Conservation (phyloP, 23 red algal genomes). For the Agarophyton chilense region DNA sequence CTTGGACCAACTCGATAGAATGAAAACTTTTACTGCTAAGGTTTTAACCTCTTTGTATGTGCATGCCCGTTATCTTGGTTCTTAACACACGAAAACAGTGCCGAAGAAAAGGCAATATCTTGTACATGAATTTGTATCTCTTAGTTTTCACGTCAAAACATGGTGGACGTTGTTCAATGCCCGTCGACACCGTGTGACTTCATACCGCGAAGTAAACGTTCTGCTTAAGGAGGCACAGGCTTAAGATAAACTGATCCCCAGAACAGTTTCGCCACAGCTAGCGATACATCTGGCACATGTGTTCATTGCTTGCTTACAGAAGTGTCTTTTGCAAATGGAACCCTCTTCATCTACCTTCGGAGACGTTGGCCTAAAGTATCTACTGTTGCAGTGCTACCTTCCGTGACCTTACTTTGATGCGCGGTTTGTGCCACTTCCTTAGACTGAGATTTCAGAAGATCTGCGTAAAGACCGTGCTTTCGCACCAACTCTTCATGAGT, state of each 20-base stretch:
- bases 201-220: too few relatives aligned
- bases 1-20: too few relatives aligned
- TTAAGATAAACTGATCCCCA: too few relatives aligned
- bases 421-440: not conserved
- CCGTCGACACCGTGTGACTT: too few relatives aligned
- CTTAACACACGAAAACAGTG: slow-evolving; percentile 14
- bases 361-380: not conserved
- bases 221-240: too few relatives aligned
- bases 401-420: not conserved
- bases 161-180: too few relatives aligned
- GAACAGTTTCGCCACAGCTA: not conserved
- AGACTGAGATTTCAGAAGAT: not conserved
- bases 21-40: not conserved
- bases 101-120: not conserved
- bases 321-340: not conserved
- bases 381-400: not conserved
- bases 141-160: too few relatives aligned
- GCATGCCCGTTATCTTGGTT: slow-evolving; percentile 11
- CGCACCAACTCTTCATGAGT: slow-evolving; percentile 36
- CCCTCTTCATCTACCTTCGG: not conserved
- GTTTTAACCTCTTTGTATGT: too few relatives aligned
- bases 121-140: not conserved
- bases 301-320: not conserved
- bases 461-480: slow-evolving; percentile 42
- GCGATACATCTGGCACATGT: not conserved